phyloP scores from a whole-genome alignment of 2,329 filamentous ascomycete species.

The Trichocomaceae sp. region DNA sequence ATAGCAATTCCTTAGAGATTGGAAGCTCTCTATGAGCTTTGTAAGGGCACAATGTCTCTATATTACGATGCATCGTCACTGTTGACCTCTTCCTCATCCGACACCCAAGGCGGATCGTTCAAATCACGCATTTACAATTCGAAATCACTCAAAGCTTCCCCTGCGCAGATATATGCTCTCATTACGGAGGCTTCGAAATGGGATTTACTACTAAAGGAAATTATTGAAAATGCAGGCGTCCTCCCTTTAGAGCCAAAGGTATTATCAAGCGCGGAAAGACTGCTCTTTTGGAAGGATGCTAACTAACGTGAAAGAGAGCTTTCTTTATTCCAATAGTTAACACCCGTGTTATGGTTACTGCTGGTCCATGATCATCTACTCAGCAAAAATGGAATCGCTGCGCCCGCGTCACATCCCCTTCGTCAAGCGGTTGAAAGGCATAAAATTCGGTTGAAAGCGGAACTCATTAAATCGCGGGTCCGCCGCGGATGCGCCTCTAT shows the following conservation, averaged over 20 bases:
- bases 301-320: slow-evolving; percentile 29
- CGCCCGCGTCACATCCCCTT: slow-evolving; percentile 72
- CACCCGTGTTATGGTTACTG: slow-evolving; percentile 70
- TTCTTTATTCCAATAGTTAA: slow-evolving; percentile 52
- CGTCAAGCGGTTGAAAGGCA: slow-evolving; percentile 70
- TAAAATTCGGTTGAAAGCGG: slow-evolving; percentile 70
- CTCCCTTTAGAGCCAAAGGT: slow-evolving; percentile 81
- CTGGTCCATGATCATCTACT: slow-evolving; percentile 82
- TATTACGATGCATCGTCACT: slow-evolving; percentile 86
- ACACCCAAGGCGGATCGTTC: slow-evolving; percentile 62
- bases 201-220: slow-evolving; percentile 76
- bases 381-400: slow-evolving; percentile 71
- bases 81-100: slow-evolving; percentile 56
- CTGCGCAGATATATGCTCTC: slow-evolving; percentile 78
- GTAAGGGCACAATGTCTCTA: slow-evolving; percentile 63
- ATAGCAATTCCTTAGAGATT: neutral
- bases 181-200: slow-evolving; percentile 85
- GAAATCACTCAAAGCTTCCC: slow-evolving; percentile 69
- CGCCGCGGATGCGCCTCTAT: slow-evolving; percentile 63
- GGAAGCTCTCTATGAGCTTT: neutral
- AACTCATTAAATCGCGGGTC: slow-evolving; percentile 74
- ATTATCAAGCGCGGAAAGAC: slow-evolving; percentile 16
- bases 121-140: slow-evolving; percentile 74
- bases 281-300: slow-evolving; percentile 19
- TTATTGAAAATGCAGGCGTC: slow-evolving; percentile 75